Evolutionary conservation across 169 alveolate genomes (phyloP).

Genomic region (Plasmodium adleri): DNA sequence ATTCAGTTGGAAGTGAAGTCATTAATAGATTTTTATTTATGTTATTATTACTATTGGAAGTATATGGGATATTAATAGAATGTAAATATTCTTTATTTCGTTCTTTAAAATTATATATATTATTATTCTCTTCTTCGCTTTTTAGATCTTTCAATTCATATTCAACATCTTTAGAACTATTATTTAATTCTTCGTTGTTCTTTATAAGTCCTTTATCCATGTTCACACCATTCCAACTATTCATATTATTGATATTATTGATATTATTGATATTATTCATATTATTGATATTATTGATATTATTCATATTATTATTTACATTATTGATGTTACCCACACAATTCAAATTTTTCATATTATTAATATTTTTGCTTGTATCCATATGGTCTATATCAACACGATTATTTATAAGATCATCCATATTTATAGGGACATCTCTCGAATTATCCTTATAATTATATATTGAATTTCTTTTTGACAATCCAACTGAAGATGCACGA

Average conservation of each 20-base stretch:
- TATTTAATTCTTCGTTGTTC: not conserved
- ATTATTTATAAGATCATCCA: too few relatives aligned
- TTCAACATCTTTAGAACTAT: not conserved
- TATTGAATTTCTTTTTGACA: constrained; percentile 21
- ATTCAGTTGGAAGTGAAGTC: constrained; percentile 28
- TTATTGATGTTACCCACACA: too few relatives aligned
- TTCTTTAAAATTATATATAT: constrained; percentile 31
- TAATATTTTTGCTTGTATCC: too few relatives aligned
- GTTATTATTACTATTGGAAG: not conserved
- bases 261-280: not conserved
- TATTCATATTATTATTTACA: too few relatives aligned
- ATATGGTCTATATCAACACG: too few relatives aligned
- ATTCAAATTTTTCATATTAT: too few relatives aligned
- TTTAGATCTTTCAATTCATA: not conserved
- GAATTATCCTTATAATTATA: constrained; percentile 9
- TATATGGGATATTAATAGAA: constrained; percentile 14
- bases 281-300: too few relatives aligned
- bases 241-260: not conserved
- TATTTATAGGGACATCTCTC: too few relatives aligned
- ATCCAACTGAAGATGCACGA: not conserved
- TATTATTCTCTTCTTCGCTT: not conserved
- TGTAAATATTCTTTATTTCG: constrained; percentile 46
- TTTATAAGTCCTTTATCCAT: not conserved
- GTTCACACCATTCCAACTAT: not conserved
- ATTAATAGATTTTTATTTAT: constrained; percentile 3